A percentile compares a stretch with the other conserved stretches of the same genome.
phyloP scores from a whole-genome alignment of 805 yeast genomes.

The Starmera caribaea region DNA sequence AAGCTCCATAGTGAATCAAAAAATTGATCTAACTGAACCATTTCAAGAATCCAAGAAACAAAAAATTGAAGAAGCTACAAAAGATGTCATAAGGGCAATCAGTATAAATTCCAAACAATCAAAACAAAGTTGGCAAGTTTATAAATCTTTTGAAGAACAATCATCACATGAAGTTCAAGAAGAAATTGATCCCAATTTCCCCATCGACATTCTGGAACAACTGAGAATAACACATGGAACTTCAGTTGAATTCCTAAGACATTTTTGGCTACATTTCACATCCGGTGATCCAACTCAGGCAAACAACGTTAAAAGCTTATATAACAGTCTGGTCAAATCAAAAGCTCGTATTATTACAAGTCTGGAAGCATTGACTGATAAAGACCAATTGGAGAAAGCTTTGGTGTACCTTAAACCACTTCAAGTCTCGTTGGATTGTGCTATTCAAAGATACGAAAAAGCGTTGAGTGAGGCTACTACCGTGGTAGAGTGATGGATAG shows the following conservation, averaged over 20 bases:
- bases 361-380: slow-evolving; percentile 20
- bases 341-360: slow-evolving; percentile 32
- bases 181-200: slow-evolving; percentile 24
- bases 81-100: slow-evolving; percentile 37
- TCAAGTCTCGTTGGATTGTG: slow-evolving; percentile 32
- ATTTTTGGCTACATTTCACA: slow-evolving; percentile 61
- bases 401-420: slow-evolving; percentile 33
- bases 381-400: slow-evolving; percentile 17
- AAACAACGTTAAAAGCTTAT: slow-evolving; percentile 32
- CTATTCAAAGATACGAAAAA: slow-evolving; percentile 35
- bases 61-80: slow-evolving; percentile 31
- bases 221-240: slow-evolving; percentile 60
- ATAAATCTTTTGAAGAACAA: slow-evolving; percentile 16
- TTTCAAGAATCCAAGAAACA: slow-evolving; percentile 16
- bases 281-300: slow-evolving; percentile 38
- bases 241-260: slow-evolving; percentile 64
- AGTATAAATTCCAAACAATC: slow-evolving; percentile 46
- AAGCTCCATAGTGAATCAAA: slow-evolving; percentile 6
- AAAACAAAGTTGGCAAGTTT: slow-evolving; percentile 32
- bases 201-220: slow-evolving; percentile 33
- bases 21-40: slow-evolving; percentile 19
- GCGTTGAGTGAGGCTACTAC: slow-evolving; percentile 14
- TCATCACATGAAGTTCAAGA: slow-evolving; percentile 16
- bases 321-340: slow-evolving; percentile 39
- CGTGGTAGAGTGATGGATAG: slow-evolving; percentile 4